phyloP scores from a whole-genome alignment of 106 monocot genomes.

The Posidonia australis region DNA sequence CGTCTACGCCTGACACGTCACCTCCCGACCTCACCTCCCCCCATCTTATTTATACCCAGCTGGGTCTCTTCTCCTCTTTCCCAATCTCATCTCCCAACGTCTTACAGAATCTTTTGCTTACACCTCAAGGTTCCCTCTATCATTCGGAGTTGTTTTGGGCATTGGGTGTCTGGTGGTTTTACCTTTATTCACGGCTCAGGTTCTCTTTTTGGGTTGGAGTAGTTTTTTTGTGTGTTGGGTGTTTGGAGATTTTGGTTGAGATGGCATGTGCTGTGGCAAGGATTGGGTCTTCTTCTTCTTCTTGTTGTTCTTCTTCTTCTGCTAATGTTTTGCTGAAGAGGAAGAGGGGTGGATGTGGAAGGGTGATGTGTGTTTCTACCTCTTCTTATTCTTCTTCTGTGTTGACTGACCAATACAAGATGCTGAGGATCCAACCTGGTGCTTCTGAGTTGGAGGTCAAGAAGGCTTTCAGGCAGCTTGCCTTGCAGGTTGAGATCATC shows the following conservation, averaged over 20 bases:
- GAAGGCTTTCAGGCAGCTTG: slow-evolving; percentile 73
- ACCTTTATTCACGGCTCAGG: no score
- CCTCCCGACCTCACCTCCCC: neutral
- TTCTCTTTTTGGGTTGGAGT: no score
- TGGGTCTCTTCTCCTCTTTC: neutral
- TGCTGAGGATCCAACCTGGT: slow-evolving; percentile 51
- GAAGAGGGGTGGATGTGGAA: neutral
- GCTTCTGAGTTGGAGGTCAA: slow-evolving; percentile 80
- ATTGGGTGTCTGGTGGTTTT: neutral
- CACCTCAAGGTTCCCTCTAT: neutral
- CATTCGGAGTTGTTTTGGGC: neutral
- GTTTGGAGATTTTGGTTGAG: neutral
- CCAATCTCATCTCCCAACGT: neutral
- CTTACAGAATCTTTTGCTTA: neutral
- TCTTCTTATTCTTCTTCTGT: neutral
- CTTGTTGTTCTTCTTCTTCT: neutral
- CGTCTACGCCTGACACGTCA: neutral
- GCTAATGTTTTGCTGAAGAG: neutral
- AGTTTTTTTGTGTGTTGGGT: neutral
- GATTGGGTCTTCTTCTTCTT: neutral
- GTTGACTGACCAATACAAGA: slow-evolving; percentile 47
- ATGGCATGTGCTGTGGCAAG: neutral
- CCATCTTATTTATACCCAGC: neutral
- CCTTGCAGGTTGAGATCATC: slow-evolving; percentile 44
- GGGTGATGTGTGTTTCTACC: neutral